Evolutionary conservation across 2,329 filamentous ascomycete genomes (phyloP).

Genomic region (Chaetothyriales sp.): DNA sequence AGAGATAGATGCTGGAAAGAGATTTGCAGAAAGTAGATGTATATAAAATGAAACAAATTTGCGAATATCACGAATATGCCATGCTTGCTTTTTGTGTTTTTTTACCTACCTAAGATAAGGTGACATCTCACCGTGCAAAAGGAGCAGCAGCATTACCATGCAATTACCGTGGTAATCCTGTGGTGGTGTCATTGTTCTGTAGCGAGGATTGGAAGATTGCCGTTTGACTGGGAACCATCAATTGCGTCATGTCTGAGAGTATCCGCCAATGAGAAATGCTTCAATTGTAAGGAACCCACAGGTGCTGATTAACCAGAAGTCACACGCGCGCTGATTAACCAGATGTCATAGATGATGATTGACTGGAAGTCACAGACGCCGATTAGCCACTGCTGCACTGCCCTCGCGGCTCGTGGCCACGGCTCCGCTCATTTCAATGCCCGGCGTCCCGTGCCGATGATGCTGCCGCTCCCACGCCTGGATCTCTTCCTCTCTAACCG

Average conservation of each 20-base stretch:
- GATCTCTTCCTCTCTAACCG: conserved; percentile 41
- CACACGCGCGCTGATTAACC: too few relatives aligned
- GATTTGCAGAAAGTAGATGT: neutral
- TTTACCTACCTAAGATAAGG: too few relatives aligned
- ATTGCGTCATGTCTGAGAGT: neutral
- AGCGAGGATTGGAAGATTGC: neutral
- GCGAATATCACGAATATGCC: too few relatives aligned
- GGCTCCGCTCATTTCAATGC: conserved; percentile 11
- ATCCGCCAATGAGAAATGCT: neutral
- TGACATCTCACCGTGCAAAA: too few relatives aligned
- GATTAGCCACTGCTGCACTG: conserved; percentile 3
- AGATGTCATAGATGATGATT: too few relatives aligned
- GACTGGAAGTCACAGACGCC: neutral
- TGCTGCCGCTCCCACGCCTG: conserved; percentile 23
- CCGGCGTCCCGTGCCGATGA: conserved; percentile 13
- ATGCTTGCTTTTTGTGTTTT: too few relatives aligned
- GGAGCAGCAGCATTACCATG: too few relatives aligned
- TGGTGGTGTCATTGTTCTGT: neutral
- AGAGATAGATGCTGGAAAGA: neutral
- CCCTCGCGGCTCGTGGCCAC: conserved; percentile 10
- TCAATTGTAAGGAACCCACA: neutral
- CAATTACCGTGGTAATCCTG: too few relatives aligned
- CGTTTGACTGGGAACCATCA: neutral
- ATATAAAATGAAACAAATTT: too few relatives aligned
- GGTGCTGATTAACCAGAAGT: too few relatives aligned